Evolutionary conservation across 768 basidiomycete species (phyloP).

Genomic region (Tricholomella constricta): DNA sequence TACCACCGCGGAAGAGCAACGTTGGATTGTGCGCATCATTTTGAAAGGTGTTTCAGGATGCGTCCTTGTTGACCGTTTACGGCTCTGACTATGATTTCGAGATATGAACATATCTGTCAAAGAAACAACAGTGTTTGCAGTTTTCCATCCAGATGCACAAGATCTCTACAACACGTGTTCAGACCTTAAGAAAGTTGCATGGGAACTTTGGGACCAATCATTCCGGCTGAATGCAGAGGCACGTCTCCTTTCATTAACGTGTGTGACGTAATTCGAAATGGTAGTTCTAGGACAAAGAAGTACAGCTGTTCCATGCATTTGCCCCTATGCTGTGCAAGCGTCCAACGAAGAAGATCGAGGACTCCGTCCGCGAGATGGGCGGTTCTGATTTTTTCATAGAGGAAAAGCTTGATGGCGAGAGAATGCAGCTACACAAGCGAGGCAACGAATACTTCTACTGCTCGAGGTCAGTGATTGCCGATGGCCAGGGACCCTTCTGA

Average conservation of each 20-base stretch:
- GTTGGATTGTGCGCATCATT: conserved; percentile 96
- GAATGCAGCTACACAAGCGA: conserved; percentile 93
- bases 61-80: neutral
- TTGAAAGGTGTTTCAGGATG: conserved; percentile 68
- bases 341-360: conserved; percentile 76
- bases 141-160: conserved; percentile 93
- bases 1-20: conserved; percentile 84
- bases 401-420: conserved; percentile 96
- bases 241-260: conserved; percentile 1
- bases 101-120: conserved; percentile 93
- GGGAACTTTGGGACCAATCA: conserved; percentile 80
- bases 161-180: conserved; percentile 96
- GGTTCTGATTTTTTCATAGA: conserved; percentile 84
- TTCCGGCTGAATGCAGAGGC: conserved; percentile 66
- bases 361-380: conserved; percentile 84
- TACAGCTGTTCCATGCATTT: conserved; percentile 84
- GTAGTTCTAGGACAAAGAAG: conserved; percentile 67
- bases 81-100: conserved; percentile 28
- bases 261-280: neutral
- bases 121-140: conserved; percentile 88
- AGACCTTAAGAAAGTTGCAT: conserved; percentile 91
- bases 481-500: neutral
- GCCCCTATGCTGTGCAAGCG: conserved; percentile 96
- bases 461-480: conserved; percentile 62
- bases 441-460: conserved; percentile 92